Conservation (phyloP, 2,329 filamentous ascomycete genomes). For the Penicillium brevicompactum region DNA sequence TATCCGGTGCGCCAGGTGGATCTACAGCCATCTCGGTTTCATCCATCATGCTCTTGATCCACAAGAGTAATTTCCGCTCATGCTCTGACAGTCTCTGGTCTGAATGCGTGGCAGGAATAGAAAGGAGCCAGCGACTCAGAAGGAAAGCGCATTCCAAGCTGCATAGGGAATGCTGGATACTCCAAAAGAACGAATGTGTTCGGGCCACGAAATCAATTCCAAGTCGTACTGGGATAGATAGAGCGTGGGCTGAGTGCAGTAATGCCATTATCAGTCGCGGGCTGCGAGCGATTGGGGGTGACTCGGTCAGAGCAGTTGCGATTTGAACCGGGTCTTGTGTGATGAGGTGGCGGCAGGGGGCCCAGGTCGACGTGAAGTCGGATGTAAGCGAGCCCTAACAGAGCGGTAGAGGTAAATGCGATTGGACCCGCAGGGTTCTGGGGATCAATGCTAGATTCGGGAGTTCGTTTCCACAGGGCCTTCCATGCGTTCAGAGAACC, state of each 20-base stretch:
- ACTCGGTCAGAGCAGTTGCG: constrained; percentile 48
- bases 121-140: constrained; percentile 49
- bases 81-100: constrained; percentile 50
- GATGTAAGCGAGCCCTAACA: constrained; percentile 52
- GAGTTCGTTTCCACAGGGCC: constrained; percentile 54
- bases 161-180: constrained; percentile 57
- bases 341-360: constrained; percentile 50
- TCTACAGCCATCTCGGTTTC: constrained; percentile 51
- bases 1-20: constrained; percentile 39
- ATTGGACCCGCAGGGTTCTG: constrained; percentile 56
- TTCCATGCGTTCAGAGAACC: constrained; percentile 55
- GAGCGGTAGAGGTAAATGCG: constrained; percentile 54
- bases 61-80: constrained; percentile 49
- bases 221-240: constrained; percentile 57
- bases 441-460: constrained; percentile 57
- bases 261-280: constrained; percentile 53
- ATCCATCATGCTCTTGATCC: constrained; percentile 54
- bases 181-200: constrained; percentile 59
- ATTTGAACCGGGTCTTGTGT: constrained; percentile 51
- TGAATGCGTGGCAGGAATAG: constrained; percentile 45
- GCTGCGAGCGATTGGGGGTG: constrained; percentile 46
- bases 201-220: constrained; percentile 57
- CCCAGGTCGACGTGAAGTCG: constrained; percentile 51
- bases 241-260: constrained; percentile 56
- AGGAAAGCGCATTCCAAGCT: constrained; percentile 57